A percentile compares a stretch with the other conserved stretches of the same genome.
phyloP scores from a whole-genome alignment of 345 rosid species.

The Eucalyptus pauciflora region DNA sequence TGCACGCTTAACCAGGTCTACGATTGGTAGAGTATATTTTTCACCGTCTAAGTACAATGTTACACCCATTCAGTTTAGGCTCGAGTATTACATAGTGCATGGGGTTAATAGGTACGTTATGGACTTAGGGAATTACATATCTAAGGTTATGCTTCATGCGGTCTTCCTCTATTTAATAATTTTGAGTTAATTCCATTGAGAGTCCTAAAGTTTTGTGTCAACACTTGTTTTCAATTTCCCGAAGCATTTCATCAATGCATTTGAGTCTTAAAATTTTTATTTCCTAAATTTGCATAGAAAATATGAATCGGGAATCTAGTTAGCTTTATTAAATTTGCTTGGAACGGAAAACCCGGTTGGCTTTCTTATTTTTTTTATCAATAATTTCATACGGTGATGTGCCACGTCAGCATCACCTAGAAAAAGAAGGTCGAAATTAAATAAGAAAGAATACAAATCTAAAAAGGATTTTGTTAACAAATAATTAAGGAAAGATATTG shows the following conservation, averaged over 20 bases:
- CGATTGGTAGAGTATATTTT: background rate
- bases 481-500: background rate
- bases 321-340: background rate
- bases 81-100: background rate
- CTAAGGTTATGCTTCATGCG: background rate
- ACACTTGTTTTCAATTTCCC: background rate
- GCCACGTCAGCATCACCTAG: background rate
- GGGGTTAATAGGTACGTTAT: background rate
- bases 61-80: background rate
- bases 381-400: background rate
- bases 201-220: background rate
- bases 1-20: background rate
- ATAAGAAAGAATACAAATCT: background rate
- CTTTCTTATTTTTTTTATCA: background rate
- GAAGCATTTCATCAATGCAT: background rate
- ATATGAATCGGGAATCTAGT: background rate
- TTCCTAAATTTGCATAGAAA: background rate
- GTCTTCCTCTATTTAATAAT: background rate
- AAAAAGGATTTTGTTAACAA: background rate
- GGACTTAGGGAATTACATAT: background rate
- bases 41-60: background rate
- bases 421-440: background rate
- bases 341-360: background rate
- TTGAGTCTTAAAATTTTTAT: background rate
- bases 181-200: background rate